Evolutionary conservation across 352 stramenopile genomes (phyloP), one percentile per base, ranked within the genome.

Genomic region (Pythium guiyangense): DNA sequence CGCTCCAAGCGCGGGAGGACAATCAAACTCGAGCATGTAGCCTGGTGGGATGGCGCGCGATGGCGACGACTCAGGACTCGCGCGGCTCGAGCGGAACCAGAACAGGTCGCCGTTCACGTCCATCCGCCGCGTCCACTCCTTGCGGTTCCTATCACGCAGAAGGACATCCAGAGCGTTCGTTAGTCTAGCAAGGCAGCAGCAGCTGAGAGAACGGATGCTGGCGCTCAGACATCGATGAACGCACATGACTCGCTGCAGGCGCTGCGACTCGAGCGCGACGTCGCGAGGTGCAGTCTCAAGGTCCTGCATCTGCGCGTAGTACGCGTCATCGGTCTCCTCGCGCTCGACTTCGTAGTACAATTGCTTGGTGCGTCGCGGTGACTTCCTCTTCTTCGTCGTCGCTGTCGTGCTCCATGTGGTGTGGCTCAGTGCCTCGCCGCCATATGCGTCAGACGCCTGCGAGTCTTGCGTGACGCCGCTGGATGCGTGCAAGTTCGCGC

Each of bases 401-500:
- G n/a, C n/a, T n/a, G n/a, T n/a, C n/a, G n/a, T n/a, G n/a, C n/a
- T n/a, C n/a, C n/a, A n/a, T n/a, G n/a, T 40, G 6, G 6, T 14
- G 35, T 40, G 12, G 35, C 35, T 40, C 35, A 12, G 12, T 6
- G 14, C 50, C 42, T 39, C 49, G 45, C 37, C 27, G 35, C 26
- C 8, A 20, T 15, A 60, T 52, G 49, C 22, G 18, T 54, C 52
- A 49, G 27, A 29, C 40, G 22, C 37, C 18, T 15, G 29, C 39
- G 8, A 40, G 15, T n/a, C 27, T 18, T 6, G 37, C 49, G 22
- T 14, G 18, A 14, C 17, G 31, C 44, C 52, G 1, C 55, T 25
- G 3, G 42, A 4, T 22, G 46, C 42, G n/a, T 43, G 17, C 43
- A 73, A 52, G 11, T 12, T 10, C 25, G 60, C 60, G 4, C 63